Percentiles rank a stretch among this genome's conserved stretches.
These are phyloP conservation scores for Jamesozyma hellenica DNA, from an alignment of 805 yeast genomes.

Conservation along the genomic window DNA sequence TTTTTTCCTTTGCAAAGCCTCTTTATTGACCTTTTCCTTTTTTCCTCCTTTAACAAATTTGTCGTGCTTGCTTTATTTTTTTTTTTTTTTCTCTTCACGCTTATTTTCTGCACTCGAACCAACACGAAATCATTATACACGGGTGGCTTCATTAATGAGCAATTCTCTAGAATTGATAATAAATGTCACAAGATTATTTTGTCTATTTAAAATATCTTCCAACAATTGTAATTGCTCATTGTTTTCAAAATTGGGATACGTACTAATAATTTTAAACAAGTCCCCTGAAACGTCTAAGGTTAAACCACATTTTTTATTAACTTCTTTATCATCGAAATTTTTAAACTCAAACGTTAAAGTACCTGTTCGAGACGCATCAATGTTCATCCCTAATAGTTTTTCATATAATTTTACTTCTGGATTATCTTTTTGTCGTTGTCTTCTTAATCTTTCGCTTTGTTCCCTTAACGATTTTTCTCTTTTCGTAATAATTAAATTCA, in stretches of 20 bases:
- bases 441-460: constrained; percentile 29
- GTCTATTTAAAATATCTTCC: constrained; percentile 8
- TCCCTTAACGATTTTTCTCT: constrained; percentile 28
- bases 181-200: constrained; percentile 13
- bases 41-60: no score
- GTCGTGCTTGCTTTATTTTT: no score
- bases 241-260: constrained; percentile 32
- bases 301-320: constrained; percentile 34
- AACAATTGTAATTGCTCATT: constrained; percentile 8
- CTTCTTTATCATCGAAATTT: constrained; percentile 37
- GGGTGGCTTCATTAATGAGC: constrained; percentile 1
- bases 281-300: constrained; percentile 38
- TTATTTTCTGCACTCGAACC: no score
- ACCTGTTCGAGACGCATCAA: constrained; percentile 40
- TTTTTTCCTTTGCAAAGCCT: not conserved
- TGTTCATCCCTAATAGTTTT: constrained; percentile 42
- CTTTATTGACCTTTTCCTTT: no score
- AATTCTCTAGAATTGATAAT: constrained; percentile 13
- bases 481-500: constrained; percentile 25
- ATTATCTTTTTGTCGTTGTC: constrained; percentile 38
- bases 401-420: constrained; percentile 48
- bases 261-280: constrained; percentile 30
- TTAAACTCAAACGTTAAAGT: constrained; percentile 38
- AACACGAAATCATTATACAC: not conserved
- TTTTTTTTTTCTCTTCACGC: no score